These are phyloP conservation scores for Nicotiana attenuata DNA, from an alignment of 257 asterid species.

Conservation along the genomic window DNA sequence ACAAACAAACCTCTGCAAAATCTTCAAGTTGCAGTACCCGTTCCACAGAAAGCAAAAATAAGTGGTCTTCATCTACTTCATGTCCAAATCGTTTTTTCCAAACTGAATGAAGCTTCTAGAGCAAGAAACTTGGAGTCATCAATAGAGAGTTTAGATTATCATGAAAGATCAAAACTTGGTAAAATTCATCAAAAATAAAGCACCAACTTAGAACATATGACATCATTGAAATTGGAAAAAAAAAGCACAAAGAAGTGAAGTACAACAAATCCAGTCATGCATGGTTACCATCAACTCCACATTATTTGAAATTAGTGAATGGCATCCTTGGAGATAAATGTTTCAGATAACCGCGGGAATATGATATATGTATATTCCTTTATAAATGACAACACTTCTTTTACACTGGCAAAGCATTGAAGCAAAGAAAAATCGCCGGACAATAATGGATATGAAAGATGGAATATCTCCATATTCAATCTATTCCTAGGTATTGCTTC, in stretches of 20 bases:
- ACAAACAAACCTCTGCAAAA: slow-evolving; percentile 73
- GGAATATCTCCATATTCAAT: too few relatives aligned
- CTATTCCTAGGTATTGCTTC: too few relatives aligned
- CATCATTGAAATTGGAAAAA: not conserved
- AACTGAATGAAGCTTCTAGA: slow-evolving; percentile 52
- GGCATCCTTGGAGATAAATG: not conserved
- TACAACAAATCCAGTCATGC: not conserved
- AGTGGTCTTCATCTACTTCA: slow-evolving; percentile 61
- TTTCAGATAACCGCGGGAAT: not conserved
- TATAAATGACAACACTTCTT: not conserved
- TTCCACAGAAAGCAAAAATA: slow-evolving; percentile 62
- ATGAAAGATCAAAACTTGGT: not conserved
- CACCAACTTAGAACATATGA: not conserved
- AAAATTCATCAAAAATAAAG: not conserved
- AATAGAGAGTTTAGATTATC: slow-evolving; percentile 3
- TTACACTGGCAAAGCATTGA: not conserved
- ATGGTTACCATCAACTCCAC: not conserved
- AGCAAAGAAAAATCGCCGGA: not conserved
- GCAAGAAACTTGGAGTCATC: not conserved
- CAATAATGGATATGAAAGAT: not conserved
- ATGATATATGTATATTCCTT: not conserved
- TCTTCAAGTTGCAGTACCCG: slow-evolving; percentile 77
- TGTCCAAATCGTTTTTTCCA: slow-evolving; percentile 67
- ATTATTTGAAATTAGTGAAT: not conserved
- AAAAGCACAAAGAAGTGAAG: not conserved